Evolutionary conservation across 768 basidiomycete genomes (phyloP).

Genomic region (Botryobasidium botryosum): DNA sequence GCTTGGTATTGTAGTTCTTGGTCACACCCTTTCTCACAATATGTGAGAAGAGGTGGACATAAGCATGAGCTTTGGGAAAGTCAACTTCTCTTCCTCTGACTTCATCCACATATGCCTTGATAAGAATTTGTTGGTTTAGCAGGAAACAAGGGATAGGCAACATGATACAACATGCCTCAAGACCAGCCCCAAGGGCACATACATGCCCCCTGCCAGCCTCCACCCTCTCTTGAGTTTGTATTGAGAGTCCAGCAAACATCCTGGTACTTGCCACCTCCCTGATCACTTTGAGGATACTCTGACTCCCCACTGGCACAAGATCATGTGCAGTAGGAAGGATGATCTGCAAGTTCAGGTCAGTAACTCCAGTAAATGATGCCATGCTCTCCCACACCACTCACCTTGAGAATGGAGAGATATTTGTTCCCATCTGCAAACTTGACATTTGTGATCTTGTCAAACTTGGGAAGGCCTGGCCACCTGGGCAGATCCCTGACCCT

Average conservation of each 20-base stretch:
- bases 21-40: not conserved
- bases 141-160: too few relatives aligned
- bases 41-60: not conserved
- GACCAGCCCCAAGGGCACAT: not conserved
- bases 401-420: slow-evolving; percentile 1
- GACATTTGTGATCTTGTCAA: not conserved
- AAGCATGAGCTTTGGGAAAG: not conserved
- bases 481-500: not conserved
- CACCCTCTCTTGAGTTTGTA: not conserved
- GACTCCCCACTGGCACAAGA: not conserved
- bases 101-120: too few relatives aligned
- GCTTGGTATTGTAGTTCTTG: slow-evolving; percentile 1
- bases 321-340: slow-evolving; percentile 1
- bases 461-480: not conserved
- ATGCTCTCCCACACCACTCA: too few relatives aligned
- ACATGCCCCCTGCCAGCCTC: not conserved
- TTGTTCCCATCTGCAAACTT: not conserved
- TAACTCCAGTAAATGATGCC: not conserved
- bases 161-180: too few relatives aligned
- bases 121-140: too few relatives aligned
- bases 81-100: not conserved
- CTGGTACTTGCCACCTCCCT: not conserved
- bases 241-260: not conserved
- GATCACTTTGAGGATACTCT: not conserved
- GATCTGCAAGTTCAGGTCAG: not conserved